Conservation (phyloP, 768 basidiomycete genomes). For the Phlebiopsis flavidoalba region DNA sequence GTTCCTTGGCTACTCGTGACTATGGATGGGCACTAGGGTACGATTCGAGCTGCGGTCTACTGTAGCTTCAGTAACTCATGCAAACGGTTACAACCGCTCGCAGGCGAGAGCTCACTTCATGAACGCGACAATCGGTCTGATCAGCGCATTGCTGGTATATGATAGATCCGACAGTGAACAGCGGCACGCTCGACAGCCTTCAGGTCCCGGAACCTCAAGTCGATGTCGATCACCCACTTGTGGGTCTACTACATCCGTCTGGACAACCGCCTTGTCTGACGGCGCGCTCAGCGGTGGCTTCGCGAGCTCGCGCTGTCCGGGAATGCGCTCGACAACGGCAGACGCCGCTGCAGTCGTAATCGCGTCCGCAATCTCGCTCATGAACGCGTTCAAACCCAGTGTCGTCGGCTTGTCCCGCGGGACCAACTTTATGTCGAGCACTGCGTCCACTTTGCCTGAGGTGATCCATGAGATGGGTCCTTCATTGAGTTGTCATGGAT, state of each 20-base stretch:
- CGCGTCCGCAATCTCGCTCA: conserved; percentile 88
- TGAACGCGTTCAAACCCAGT: conserved; percentile 67
- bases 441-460: conserved; percentile 93
- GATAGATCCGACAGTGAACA: conserved; percentile 86
- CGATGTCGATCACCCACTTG: conserved; percentile 84
- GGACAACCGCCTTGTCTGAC: conserved; percentile 31
- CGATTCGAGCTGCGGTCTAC: conserved; percentile 74
- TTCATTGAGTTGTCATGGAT: conserved; percentile 69
- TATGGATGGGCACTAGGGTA: conserved; percentile 90
- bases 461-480: conserved; percentile 98
- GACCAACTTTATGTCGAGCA: conserved; percentile 95
- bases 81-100: too few species aligned
- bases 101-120: conserved; percentile 72
- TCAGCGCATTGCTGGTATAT: conserved; percentile 88
- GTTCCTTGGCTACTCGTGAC: conserved; percentile 83
- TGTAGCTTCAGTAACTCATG: background rate
- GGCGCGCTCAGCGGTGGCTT: conserved; percentile 83
- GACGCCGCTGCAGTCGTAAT: conserved; percentile 61
- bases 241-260: conserved; percentile 32
- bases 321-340: conserved; percentile 59
- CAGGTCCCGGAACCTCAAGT: conserved; percentile 89
- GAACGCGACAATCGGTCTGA: conserved; percentile 95
- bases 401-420: conserved; percentile 70
- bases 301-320: conserved; percentile 81
- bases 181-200: conserved; percentile 93